These are phyloP conservation scores for Saccharomyces pastorianus DNA, from an alignment of 1,139 yeast genomes.

Conservation along the genomic window DNA sequence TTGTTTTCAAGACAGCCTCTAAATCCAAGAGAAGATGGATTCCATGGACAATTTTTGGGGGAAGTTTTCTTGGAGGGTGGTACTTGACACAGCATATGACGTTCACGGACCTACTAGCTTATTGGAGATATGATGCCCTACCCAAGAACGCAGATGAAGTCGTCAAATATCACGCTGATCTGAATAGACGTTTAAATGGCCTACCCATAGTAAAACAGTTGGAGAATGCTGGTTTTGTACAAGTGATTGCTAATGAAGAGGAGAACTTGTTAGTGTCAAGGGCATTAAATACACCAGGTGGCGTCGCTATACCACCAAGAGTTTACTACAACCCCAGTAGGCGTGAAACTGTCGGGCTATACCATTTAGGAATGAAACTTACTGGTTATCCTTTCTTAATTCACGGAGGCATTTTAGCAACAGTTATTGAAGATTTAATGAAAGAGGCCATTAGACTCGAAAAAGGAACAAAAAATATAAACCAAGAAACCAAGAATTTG, in stretches of 20 bases:
- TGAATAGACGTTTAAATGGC: conserved; percentile 43
- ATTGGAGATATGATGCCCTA: conserved; percentile 27
- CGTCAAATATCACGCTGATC: conserved; percentile 26
- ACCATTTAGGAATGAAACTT: conserved; percentile 70
- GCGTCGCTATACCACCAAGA: conserved; percentile 64
- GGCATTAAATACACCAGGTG: conserved; percentile 59
- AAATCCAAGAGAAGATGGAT: conserved; percentile 17
- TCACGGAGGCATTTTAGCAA: conserved; percentile 87
- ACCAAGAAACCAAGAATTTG: conserved; percentile 24
- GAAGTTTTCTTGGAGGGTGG: conserved; percentile 28
- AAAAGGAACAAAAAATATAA: conserved; percentile 23
- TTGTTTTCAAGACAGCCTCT: background rate
- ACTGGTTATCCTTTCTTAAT: conserved; percentile 84
- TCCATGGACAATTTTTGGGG: conserved; percentile 25
- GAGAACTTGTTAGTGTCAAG: conserved; percentile 32
- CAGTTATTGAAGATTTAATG: conserved; percentile 69
- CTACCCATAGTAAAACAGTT: conserved; percentile 39
- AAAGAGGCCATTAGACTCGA: conserved; percentile 30
- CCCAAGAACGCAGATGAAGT: conserved; percentile 27
- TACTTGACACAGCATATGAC: conserved; percentile 29
- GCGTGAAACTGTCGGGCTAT: conserved; percentile 54
- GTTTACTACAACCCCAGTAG: conserved; percentile 53
- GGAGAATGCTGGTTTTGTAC: conserved; percentile 32
- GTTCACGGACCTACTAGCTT: conserved; percentile 30
- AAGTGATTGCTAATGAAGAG: conserved; percentile 28